Evolutionary conservation across 306 rosid genomes (phyloP), one percentile per base, ranked within the genome.

Genomic region (Gillenia trifoliata): DNA sequence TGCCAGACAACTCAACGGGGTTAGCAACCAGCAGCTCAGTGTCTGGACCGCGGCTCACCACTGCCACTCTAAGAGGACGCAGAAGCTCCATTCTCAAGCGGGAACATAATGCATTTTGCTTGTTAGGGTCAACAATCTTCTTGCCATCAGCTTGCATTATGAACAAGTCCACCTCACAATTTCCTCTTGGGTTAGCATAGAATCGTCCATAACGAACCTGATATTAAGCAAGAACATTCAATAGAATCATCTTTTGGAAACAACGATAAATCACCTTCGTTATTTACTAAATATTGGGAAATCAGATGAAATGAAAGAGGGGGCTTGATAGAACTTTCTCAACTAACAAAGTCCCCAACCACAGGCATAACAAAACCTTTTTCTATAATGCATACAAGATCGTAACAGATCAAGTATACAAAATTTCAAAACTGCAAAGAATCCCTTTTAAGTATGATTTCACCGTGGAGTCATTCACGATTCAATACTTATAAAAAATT

Each of bases 11-110:
- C 78, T 88, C 92, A 34, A 88, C 92, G 0, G 89, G 89, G 63
- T 88, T 88, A 9, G 89, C 89, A 45, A 88, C 92, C 65, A 88
- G 74, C 70, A 88, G 85, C 81, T 88, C 92, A 0, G 84, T 83
- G 73, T 88, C 89, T 11, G 92, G 89, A 25, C 89, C 92, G 60
- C 82, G 77, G 83, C 85, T 83, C 36, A 84, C 83, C n/a, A 72
- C 85, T 15, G 81, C 75, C 36, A 82, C 86, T 73, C 89, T 79
- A 43, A 88, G 88, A 47, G 88, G 92, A 41, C 73, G 84, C 16
- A 77, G 64, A 25, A 88, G 88, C 74, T 88, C 89, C 88, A 78
- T 84, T 79, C 82, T 79, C 76, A 88, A 52, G 63, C 88, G 88
- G 31, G 86, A 78, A 55, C 86, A 73, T 62, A 88, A 56, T 5